Evolutionary conservation across 1,139 yeast species (phyloP).

Genomic region (Geotrichum australiense): DNA sequence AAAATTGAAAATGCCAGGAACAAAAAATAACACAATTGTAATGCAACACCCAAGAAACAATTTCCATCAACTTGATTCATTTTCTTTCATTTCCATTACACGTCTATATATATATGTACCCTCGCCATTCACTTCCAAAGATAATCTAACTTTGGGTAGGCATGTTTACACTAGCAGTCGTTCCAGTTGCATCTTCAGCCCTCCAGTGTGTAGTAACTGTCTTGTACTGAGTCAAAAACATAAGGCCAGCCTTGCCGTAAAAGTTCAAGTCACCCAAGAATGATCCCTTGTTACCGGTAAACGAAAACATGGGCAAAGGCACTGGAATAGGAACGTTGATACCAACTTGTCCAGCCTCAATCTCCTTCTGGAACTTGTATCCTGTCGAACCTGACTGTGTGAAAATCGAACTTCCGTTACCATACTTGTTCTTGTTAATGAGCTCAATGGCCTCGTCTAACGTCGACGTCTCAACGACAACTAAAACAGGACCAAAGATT

Average conservation of each 20-base stretch:
- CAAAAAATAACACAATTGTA: too few species aligned
- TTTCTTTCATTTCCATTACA: too few species aligned
- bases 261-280: constrained; percentile 75
- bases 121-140: too few species aligned
- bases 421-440: constrained; percentile 60
- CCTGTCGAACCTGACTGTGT: constrained; percentile 65
- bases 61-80: too few species aligned
- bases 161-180: constrained; percentile 53
- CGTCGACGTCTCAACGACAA: constrained; percentile 57
- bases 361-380: constrained; percentile 61
- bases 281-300: constrained; percentile 72
- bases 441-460: constrained; percentile 66
- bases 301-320: constrained; percentile 75
- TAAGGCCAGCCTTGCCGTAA: constrained; percentile 68
- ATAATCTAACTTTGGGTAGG: constrained; percentile 25
- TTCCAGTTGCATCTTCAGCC: constrained; percentile 46
- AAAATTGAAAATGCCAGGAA: too few species aligned
- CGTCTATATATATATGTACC: too few species aligned
- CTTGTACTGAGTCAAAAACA: constrained; percentile 69
- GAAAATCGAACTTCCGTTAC: constrained; percentile 69
- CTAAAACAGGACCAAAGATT: constrained; percentile 70
- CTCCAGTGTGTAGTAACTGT: constrained; percentile 70
- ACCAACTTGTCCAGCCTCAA: constrained; percentile 75
- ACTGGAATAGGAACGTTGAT: constrained; percentile 81
- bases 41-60: too few species aligned